Base-by-base conservation (phyloP, 768 basidiomycete genomes). In the Neoboletus magnificus region DNA sequence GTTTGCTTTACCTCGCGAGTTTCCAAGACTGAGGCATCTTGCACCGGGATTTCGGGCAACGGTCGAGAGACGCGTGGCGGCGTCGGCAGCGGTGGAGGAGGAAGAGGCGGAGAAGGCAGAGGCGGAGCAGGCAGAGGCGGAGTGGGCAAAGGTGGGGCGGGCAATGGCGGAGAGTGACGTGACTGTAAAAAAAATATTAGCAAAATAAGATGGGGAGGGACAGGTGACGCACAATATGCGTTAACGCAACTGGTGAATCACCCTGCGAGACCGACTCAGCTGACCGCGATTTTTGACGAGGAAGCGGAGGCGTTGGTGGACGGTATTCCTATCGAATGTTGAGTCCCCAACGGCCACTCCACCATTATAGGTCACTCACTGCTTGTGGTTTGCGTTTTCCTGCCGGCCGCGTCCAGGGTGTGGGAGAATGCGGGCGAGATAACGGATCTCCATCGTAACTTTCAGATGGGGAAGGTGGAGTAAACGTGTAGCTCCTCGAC, bases 221-320 rank as follows among this genome's bases (percentile, higher is more conserved):
- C 33, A 56, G 50, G 56, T 29, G 54, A 62, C 61, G 55, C 63
- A 60, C 71, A 52, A 37, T 69, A 27, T 66, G 62, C 39, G 62
- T 65, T 61, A 56, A 56, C 55, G 60, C 64, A 49, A 60, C 65
- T 40, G 62, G 69, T 52, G 61, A 76, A 20, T 73, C 65, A 58
- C 45, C 65, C 69, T 62, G 78, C 69, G 64, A 64, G 44, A 54
- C 0, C 32, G 62, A 60, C 37, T 69, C 70, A 15, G 51, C 46
- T n/a, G 65, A 67, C 45, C 67, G 70, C 30, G 66, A 71, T 63
- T 71, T 73, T 61, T 72, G 74, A 43, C 71, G 68, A 33, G 74
- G 76, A 25, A 82, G 67, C 27, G 82, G 82, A 3, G 82, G 82
- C 1, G 82, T 84, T 5, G 82, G 82, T 42, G 82, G 81, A n/a